Conservation (phyloP, 108 stramenopile species). For the Skeletonema menzelii region DNA sequence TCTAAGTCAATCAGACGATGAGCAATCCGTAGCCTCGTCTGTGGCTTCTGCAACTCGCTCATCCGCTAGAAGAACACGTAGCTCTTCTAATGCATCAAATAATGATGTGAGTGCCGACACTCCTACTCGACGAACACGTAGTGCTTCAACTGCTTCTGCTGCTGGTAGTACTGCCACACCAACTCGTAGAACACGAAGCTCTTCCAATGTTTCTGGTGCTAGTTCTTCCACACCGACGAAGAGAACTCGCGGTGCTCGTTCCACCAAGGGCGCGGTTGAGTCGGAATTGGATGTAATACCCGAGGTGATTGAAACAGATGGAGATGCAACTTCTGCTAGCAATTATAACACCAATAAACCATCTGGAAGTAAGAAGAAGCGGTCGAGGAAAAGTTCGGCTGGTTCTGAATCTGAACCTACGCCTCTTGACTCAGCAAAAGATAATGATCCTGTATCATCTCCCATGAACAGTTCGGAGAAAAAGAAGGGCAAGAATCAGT, state of each 20-base stretch:
- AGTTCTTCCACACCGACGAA: not conserved
- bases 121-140: not conserved
- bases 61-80: not conserved
- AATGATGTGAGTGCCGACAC: not conserved
- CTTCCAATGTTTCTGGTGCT: not conserved
- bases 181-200: slow-evolving; percentile 1
- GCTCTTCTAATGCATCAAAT: not conserved
- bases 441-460: not conserved
- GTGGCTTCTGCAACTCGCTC: not conserved
- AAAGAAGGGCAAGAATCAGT: slow-evolving; percentile 8
- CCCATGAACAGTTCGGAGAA: slow-evolving; percentile 10
- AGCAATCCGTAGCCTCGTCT: slow-evolving; percentile 7
- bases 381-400: not conserved
- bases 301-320: slow-evolving; percentile 18
- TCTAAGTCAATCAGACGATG: not conserved
- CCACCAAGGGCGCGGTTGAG: not conserved
- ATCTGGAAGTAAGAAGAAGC: not conserved
- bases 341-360: not conserved
- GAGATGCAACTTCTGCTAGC: not conserved
- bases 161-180: not conserved
- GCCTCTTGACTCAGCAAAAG: not conserved
- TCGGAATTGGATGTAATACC: slow-evolving; percentile 21
- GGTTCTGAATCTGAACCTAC: not conserved
- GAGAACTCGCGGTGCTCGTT: not conserved
- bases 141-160: not conserved